Percentiles rank a stretch among this genome's conserved stretches.
Evolutionary conservation across 108 stramenopile genomes (phyloP).

Genomic region (Licmophora abbreviata): DNA sequence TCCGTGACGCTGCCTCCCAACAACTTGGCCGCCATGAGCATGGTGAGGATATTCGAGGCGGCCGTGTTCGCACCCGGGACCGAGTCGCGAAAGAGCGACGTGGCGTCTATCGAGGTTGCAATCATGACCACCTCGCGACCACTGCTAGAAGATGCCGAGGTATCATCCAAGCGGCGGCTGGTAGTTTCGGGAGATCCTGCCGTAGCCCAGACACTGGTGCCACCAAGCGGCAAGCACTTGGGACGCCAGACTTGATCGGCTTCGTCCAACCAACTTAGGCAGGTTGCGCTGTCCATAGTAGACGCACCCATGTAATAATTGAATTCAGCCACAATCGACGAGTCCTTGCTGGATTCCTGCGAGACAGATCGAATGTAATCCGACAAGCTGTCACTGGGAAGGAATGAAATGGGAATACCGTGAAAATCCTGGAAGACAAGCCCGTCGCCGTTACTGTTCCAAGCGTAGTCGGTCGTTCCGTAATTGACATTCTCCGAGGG

Average conservation of each 20-base stretch:
- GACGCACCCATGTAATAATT: conserved; percentile 83
- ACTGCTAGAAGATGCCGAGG: background rate
- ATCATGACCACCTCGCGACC: conserved; percentile 42
- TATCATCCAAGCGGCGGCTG: background rate
- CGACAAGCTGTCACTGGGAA: conserved; percentile 33
- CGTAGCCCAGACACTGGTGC: conserved; percentile 55
- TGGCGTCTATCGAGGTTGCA: conserved; percentile 63
- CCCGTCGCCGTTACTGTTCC: conserved; percentile 67
- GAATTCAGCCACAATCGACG: conserved; percentile 50
- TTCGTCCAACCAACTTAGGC: conserved; percentile 67
- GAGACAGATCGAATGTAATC: conserved; percentile 31
- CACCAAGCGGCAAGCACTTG: conserved; percentile 76
- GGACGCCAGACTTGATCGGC: conserved; percentile 58
- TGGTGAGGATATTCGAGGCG: conserved; percentile 65
- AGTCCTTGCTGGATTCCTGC: conserved; percentile 19
- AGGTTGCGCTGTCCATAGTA: conserved; percentile 34
- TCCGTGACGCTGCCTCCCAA: conserved; percentile 49
- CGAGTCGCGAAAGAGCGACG: conserved; percentile 75
- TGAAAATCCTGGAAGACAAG: conserved; percentile 45
- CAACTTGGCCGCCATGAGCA: conserved; percentile 69
- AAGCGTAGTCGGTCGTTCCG: conserved; percentile 50
- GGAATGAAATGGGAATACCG: conserved; percentile 69
- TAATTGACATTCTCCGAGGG: conserved; percentile 46
- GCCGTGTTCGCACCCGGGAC: conserved; percentile 70
- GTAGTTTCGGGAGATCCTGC: conserved; percentile 1